These are phyloP conservation scores for Akanthomyces muscarius DNA, from an alignment of 2,329 filamentous ascomycete genomes.

Conservation along the genomic window DNA sequence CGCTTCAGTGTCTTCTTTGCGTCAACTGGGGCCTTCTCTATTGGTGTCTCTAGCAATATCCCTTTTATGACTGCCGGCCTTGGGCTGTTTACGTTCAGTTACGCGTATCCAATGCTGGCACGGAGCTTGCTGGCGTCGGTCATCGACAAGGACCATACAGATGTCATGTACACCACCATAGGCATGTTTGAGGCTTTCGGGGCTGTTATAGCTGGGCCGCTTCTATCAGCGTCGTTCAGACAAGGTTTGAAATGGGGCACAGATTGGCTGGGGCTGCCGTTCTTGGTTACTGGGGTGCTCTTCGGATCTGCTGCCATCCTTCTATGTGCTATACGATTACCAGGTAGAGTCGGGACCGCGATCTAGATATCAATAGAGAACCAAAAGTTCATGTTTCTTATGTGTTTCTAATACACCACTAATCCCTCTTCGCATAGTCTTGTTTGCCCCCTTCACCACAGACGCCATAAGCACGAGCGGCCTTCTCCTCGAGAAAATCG, in stretches of 20 bases:
- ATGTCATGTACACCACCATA: slow-evolving; percentile 21
- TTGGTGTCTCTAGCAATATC: not conserved
- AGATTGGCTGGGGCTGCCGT: slow-evolving; percentile 20
- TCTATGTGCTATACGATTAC: slow-evolving; percentile 21
- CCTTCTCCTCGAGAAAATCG: slow-evolving; percentile 42
- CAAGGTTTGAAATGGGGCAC: slow-evolving; percentile 18
- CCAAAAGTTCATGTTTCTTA: too few relatives aligned
- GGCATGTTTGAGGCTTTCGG: slow-evolving; percentile 21
- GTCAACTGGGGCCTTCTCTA: not conserved
- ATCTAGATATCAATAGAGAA: not conserved
- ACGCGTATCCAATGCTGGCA: slow-evolving; percentile 10
- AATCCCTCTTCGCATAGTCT: not conserved
- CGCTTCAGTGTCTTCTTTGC: not conserved
- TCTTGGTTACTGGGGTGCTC: slow-evolving; percentile 9
- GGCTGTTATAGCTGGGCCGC: slow-evolving; percentile 19
- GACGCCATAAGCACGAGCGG: not conserved
- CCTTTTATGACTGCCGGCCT: slow-evolving; percentile 14
- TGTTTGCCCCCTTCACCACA: not conserved
- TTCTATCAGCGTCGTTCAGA: slow-evolving; percentile 20
- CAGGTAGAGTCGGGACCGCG: not conserved
- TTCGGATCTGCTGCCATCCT: slow-evolving; percentile 2
- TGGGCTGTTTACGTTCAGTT: not conserved
- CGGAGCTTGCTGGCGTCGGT: slow-evolving; percentile 22
- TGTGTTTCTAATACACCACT: too few relatives aligned
- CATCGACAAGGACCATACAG: slow-evolving; percentile 18